Evolutionary conservation across 805 yeast species (phyloP), one percentile per base, ranked within the genome.

Genomic region (Starmerella gropengiesseri): DNA sequence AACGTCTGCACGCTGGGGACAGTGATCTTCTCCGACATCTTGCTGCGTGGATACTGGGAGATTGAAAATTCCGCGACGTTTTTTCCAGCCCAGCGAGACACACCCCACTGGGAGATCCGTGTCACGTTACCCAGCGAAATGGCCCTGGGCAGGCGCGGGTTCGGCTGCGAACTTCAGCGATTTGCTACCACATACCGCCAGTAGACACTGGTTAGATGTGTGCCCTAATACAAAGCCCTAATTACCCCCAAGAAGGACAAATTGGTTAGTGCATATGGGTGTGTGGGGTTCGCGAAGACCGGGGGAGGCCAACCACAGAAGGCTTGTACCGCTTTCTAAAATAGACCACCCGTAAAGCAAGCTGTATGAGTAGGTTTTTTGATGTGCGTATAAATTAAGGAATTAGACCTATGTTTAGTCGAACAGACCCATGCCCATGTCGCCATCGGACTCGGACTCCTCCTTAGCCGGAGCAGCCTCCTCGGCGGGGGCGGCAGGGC

Each of bases 341-440:
- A n/a, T n/a, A n/a, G n/a, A n/a, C n/a, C n/a, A n/a, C n/a, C n/a
- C n/a, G n/a, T n/a, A n/a, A n/a, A n/a, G n/a, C n/a, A n/a, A n/a
- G n/a, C n/a, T n/a, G n/a, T n/a, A n/a, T n/a, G n/a, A n/a, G n/a
- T n/a, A n/a, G n/a, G n/a, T 30, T 31, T 28, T 28, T 27, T 20
- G 17, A 19, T 39, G 39, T 26, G 33, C 31, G 22, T 38, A 46
- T 43, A 45, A 39, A 47, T 44, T 45, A 45, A 40, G 23, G 38
- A 30, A 23, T 31, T 29, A 34, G 14, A 19, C 26, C 42, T 25
- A 33, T 31, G 59, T 62, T 76, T 89, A 89, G 77, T 86, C 98
- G 78, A 89, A 89, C 68, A 89, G 77, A 75, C 95, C 97, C 86
- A 87, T 81, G 60, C 96, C 97, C 96, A 87, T 85, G 77, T 85